Evolutionary conservation across 495 filamentous ascomycete genomes (phyloP).

Genomic region (Cetradonia linearis): DNA sequence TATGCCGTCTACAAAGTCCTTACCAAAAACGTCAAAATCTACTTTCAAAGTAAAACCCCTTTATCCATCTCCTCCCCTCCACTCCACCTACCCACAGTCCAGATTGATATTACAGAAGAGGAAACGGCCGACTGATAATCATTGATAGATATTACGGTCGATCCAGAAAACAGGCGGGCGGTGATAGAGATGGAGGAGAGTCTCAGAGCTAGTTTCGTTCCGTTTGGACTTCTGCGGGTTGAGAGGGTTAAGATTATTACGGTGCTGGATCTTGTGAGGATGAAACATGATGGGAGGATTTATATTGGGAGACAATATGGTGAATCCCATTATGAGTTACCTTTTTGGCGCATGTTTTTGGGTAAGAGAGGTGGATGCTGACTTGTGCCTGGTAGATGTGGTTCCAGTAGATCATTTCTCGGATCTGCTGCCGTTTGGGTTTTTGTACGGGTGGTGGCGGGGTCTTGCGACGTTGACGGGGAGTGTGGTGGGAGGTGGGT

Average conservation of each 20-base stretch:
- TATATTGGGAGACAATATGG: conserved; percentile 7
- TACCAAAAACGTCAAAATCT: not conserved
- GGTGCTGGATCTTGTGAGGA: conserved; percentile 3
- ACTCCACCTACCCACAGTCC: not conserved
- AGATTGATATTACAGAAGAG: too few species aligned
- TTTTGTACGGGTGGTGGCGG: conserved; percentile 10
- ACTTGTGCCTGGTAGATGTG: not conserved
- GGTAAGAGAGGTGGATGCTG: not conserved
- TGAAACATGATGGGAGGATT: not conserved
- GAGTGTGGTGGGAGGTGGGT: not conserved
- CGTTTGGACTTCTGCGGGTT: not conserved
- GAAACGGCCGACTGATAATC: too few species aligned
- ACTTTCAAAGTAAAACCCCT: not conserved
- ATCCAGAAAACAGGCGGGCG: conserved; percentile 1
- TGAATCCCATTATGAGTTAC: not conserved
- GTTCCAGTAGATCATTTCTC: not conserved
- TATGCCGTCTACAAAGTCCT: conserved; percentile 7
- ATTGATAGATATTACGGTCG: not conserved
- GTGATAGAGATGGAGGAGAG: not conserved
- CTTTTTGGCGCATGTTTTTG: not conserved
- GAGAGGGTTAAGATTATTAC: not conserved
- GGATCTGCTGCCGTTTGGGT: not conserved
- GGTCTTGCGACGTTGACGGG: not conserved
- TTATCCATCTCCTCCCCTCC: not conserved
- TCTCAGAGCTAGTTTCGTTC: not conserved